Percentiles rank a stretch among this genome's conserved stretches.
phyloP scores from a whole-genome alignment of 441 rosid species.

The Syzygium malaccense region DNA sequence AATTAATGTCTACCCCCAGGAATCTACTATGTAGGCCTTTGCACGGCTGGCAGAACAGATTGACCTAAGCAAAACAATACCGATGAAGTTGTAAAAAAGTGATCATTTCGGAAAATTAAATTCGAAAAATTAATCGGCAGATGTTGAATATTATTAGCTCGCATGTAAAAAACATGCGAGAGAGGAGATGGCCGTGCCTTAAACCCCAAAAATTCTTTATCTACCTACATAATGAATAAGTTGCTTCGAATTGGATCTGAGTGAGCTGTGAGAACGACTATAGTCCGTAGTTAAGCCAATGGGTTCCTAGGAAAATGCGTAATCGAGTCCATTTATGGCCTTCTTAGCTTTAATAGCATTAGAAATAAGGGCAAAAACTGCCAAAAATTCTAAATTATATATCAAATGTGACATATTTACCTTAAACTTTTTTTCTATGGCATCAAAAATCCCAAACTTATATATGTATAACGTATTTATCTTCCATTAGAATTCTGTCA shows the following conservation, averaged over 20 bases:
- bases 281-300: background rate
- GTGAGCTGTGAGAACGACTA: background rate
- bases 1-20: background rate
- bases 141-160: background rate
- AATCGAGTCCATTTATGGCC: background rate
- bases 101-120: background rate
- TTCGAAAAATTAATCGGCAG: background rate
- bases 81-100: background rate
- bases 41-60: background rate
- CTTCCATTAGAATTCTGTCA: fast-evolving
- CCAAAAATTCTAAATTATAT: too few species aligned
- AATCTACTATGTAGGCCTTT: background rate
- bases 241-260: background rate
- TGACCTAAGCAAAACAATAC: background rate
- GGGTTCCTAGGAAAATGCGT: background rate
- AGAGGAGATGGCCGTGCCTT: too few species aligned
- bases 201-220: background rate
- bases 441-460: too few species aligned
- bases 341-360: background rate
- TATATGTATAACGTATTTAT: too few species aligned
- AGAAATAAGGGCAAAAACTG: too few species aligned
- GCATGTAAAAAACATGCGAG: background rate
- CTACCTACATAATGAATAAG: background rate
- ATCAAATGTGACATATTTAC: too few species aligned
- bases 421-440: too few species aligned